Base-by-base conservation (phyloP, 768 basidiomycete genomes). In the Pleurotus citrinopileatus region DNA sequence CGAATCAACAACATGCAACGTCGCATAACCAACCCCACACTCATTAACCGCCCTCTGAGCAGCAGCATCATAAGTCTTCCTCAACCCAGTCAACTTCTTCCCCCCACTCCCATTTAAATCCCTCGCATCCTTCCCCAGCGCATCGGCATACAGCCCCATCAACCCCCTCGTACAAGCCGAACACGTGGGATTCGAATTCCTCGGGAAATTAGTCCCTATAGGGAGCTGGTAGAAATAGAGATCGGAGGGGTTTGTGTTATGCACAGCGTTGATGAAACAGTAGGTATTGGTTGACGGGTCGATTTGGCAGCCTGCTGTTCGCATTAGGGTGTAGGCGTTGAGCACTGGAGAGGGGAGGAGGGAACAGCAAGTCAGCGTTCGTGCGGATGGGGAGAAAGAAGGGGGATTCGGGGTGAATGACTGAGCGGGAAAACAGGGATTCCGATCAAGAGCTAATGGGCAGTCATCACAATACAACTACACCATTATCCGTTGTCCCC, bases 151-250 rank as follows among this genome's bases (percentile, higher is more conserved):
- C 29, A 74, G 59, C 15, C 63, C 65, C 78, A 93, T 77, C 8
- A 89, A 56, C 57, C 66, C 74, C 65, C 81, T 77, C 19, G 81
- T 81, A 66, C 91, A 93, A 3, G 74, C 55, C 2, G 82, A 85
- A 65, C 91, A 93, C 13, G 80, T 74, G 15, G 77, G 78, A 15
- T 60, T 67, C 13, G 79, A 73, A 19, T 68, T 67, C 54, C 75
- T 72, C 4, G 85, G 83, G 1, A 90, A 69, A 9, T 60, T 53
- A 20, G 73, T 68, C 10, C 85, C 89, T 9, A 86, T 76, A 2
- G 86, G 84, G 9, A 93, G 75, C 29, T 73, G 67, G 71, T 89
- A 94, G 65, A 83, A 81, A 72, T 84, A 90, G n/a, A 83, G 66
- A 63, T 89, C 88, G 19, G 83, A 78, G 0, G 87, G 81, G 54